A percentile compares a stretch with the other conserved stretches of the same genome.
Conservation (phyloP, 2,329 filamentous ascomycete species). For the Trichoderma sp. region DNA sequence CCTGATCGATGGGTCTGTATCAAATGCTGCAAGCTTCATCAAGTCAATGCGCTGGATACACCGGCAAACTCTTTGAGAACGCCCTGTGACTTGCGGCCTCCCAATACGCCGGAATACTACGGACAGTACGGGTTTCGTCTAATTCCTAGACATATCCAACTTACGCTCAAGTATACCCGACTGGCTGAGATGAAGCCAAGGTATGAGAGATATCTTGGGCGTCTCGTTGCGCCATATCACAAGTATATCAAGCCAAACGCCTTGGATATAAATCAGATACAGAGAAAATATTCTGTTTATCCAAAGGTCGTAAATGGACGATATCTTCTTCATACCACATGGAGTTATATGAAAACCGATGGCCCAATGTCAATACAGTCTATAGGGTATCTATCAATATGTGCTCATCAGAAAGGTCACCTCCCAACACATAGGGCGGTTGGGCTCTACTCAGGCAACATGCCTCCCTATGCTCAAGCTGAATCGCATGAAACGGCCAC, state of each 20-base stretch:
- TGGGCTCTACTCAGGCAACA: neutral
- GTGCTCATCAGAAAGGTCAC: neutral
- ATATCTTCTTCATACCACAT: conserved; percentile 14
- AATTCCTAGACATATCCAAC: conserved; percentile 3
- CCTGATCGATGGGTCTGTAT: neutral
- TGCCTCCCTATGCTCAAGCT: neutral
- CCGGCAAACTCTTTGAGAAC: neutral
- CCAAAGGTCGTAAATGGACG: conserved; percentile 20
- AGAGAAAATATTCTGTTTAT: neutral
- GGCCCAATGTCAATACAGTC: neutral
- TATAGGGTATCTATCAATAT: neutral
- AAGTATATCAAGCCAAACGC: no score
- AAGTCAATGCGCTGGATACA: neutral
- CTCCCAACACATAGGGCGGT: neutral
- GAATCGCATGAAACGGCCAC: neutral
- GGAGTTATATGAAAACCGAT: neutral
- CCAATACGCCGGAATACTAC: neutral
- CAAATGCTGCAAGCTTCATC: neutral
- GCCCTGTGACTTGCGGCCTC: neutral
- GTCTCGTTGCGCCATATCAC: neutral
- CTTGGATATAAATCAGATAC: neutral
- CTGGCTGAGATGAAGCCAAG: neutral
- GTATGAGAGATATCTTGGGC: conserved; percentile 4
- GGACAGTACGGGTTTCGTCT: neutral
- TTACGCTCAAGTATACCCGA: conserved; percentile 9